Evolutionary conservation across 1,284 basidiomycete species (phyloP), one percentile per base, ranked within the genome.

Genomic region (Irpex lacteus): DNA sequence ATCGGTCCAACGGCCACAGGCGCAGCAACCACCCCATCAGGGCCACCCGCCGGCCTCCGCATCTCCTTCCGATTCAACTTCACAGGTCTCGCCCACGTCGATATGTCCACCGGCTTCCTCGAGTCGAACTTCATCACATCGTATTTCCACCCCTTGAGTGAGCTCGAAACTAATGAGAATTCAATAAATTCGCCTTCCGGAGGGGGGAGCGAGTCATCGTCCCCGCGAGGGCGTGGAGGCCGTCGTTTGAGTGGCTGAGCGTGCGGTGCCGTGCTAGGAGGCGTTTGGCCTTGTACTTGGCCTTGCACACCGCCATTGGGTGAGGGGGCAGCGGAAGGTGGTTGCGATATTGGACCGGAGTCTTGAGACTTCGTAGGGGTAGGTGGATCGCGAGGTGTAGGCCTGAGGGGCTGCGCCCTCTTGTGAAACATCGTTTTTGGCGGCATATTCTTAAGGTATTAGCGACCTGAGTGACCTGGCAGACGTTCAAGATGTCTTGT

Each of bases 31-130:
- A 47, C 64, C 11, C 68, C 71, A 18, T 71, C 68, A 15, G 75
- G 70, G 8, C 82, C 81, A 21, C 84, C 84, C 34, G 56, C 32
- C 59, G 86, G 83, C 63, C 83, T 79, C 67, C 85, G 79, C 65
- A 88, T 75, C 70, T 95, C 91, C 77, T 94, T 95, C 70, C 94
- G 82, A 74, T 95, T 95, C 67, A 95, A 80, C 77, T 91, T 93
- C 71, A 95, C 87, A 5, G 94, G 93, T 63, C 76, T 75, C 55
- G 78, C 73, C 90, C 91, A 92, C 32, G 76, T 74, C 61, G 80
- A 80, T 65, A 91, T 81, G 70, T 92, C 90, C 60, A 91, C 78
- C 15, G 81, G 75, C 70, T 87, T 88, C 64, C 89, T 83, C 57
- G 88, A 86, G 73, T 91, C 89, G 73, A 92, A 91, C 75, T 91